These are phyloP conservation scores for Taphrina confusa DNA, from an alignment of 1,139 yeast species.

Conservation along the genomic window DNA sequence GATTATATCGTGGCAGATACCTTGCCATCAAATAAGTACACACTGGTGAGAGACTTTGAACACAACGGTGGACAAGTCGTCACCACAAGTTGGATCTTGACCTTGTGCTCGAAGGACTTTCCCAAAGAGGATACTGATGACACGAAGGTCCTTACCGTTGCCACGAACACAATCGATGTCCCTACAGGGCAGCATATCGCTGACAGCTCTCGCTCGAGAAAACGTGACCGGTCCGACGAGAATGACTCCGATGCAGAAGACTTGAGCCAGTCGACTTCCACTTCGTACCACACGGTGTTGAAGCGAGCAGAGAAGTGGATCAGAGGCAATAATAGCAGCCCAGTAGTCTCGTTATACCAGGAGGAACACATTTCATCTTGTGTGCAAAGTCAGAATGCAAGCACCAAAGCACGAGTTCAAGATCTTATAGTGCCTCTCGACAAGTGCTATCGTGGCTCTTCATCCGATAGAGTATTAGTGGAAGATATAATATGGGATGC, in stretches of 20 bases:
- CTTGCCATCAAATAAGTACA: not conserved
- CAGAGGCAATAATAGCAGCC: too few relatives aligned
- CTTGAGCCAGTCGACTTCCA: not conserved
- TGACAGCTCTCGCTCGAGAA: not conserved
- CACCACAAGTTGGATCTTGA: not conserved
- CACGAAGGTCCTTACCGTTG: too few relatives aligned
- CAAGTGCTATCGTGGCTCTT: conserved; percentile 3
- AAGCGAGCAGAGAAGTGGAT: too few relatives aligned
- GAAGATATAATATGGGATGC: conserved; percentile 15
- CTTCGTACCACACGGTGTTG: not conserved
- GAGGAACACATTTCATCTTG: not conserved
- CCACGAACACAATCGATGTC: too few relatives aligned
- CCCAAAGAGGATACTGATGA: not conserved
- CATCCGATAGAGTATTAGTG: not conserved
- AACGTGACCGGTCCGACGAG: not conserved
- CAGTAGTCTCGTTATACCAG: not conserved
- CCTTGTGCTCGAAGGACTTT: not conserved
- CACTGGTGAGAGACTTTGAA: not conserved
- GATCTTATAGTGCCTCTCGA: not conserved
- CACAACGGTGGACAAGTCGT: not conserved
- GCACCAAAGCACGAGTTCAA: not conserved
- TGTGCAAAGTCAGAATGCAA: not conserved
- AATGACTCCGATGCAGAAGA: too few relatives aligned
- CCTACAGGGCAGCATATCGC: too few relatives aligned
- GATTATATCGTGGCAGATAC: conserved; percentile 3